Evolutionary conservation across 108 stramenopile genomes (phyloP).

Genomic region (Nitzschia inconspicua): DNA sequence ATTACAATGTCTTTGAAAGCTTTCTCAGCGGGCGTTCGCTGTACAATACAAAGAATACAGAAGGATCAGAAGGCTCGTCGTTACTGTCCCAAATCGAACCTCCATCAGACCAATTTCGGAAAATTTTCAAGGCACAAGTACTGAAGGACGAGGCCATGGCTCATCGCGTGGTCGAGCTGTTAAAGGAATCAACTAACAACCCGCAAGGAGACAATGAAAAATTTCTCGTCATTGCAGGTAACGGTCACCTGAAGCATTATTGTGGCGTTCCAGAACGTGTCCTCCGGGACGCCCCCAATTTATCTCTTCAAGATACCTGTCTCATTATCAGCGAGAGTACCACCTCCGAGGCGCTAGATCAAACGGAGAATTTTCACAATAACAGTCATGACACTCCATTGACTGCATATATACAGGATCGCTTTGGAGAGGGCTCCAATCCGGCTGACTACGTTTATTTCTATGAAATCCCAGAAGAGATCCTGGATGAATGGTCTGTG

Average conservation of each 20-base stretch:
- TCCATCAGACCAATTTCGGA: conserved; percentile 42
- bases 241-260: conserved; percentile 40
- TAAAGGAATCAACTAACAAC: conserved; percentile 3
- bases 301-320: conserved; percentile 23
- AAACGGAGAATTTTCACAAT: not conserved
- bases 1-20: conserved; percentile 56
- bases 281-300: conserved; percentile 26
- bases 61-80: not conserved
- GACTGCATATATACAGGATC: not conserved
- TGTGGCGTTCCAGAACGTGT: conserved; percentile 47
- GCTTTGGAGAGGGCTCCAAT: conserved; percentile 26
- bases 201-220: conserved; percentile 8
- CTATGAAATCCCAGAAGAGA: conserved; percentile 27
- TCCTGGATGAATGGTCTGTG: conserved; percentile 11
- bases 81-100: not conserved
- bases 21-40: conserved; percentile 38
- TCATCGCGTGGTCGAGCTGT: conserved; percentile 30
- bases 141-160: conserved; percentile 78
- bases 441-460: conserved; percentile 37
- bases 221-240: conserved; percentile 43
- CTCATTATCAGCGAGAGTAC: conserved; percentile 26
- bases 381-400: not conserved
- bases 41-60: not conserved
- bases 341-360: not conserved
- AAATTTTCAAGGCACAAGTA: conserved; percentile 60